Evolutionary conservation across 139 green algal species (phyloP), one percentile per base, ranked within the genome.

Genomic region (Coccomyxa sp.): DNA sequence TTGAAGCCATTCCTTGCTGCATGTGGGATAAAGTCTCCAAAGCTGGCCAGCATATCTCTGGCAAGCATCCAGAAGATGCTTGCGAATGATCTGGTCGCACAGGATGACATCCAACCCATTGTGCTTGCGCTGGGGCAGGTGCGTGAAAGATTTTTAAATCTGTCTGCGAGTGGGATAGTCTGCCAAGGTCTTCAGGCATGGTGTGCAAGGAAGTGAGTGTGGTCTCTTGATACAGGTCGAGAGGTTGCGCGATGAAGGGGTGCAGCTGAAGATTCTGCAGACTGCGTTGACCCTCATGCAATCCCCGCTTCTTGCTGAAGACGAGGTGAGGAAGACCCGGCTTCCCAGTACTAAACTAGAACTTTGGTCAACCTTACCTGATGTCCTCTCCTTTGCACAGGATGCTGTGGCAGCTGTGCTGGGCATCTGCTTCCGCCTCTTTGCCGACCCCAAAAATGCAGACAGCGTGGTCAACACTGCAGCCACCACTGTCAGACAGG

Each of bases 191-290:
- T 17, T 79, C 25, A 1, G 7, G 74, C 74, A 30, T 51, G 74
- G 23, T 71, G 63, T 71, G 21, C 21, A 71, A 15, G 63, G 63
- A 4, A 71, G 63, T 25, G 21, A 71, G 63, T 21, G 18, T 71
- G 21, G 18, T 28, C 9, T 71, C 9, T 71, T 1, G 0, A 15
- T 79, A 17, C 81, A 91, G 84, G 89, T 95, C 18, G 92, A 94
- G 79, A 88, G 85, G 51, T 86, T 89, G 78, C 75, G 68, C 16
- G 94, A 98, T 77, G 93, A 98, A 45, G 84, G 76, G 30, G 94
- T 95, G 32, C 90, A 96, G 87, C 90, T 98, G 0, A 98, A 97
- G 81, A 88, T 91, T 74, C 89, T 98, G 86, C 94, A 97, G 84
- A 95, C 92, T 16, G 87, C 90, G 0, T 86, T 97, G 15, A 95